Conservation (phyloP, 73 alveolate genomes). For the Symbiodinium pilosum region DNA sequence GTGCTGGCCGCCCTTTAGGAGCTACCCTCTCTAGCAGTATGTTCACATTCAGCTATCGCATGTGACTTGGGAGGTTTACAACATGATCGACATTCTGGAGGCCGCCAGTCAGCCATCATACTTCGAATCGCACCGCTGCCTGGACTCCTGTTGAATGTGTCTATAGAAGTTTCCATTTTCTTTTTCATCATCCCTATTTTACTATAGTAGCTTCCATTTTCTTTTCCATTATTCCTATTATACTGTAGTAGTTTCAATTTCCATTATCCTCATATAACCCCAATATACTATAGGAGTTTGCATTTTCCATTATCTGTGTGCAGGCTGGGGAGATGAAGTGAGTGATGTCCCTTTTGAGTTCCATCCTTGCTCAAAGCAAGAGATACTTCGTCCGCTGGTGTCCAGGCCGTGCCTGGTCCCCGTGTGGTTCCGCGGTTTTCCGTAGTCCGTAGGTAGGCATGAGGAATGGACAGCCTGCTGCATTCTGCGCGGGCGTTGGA, state of each 20-base stretch:
- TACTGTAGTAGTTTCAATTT: too few relatives aligned
- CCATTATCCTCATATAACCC: too few relatives aligned
- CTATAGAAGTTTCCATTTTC: too few relatives aligned
- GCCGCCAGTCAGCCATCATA: neutral
- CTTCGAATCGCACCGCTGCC: too few relatives aligned
- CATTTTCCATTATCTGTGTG: neutral
- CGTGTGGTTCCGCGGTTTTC: neutral
- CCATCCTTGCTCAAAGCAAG: neutral
- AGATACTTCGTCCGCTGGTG: neutral
- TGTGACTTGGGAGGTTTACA: slow-evolving; percentile 24
- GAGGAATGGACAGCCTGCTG: neutral
- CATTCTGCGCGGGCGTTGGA: neutral
- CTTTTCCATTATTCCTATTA: too few relatives aligned
- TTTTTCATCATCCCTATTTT: too few relatives aligned
- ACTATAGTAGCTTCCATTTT: too few relatives aligned
- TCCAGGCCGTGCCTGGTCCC: neutral
- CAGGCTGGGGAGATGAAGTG: slow-evolving; percentile 91
- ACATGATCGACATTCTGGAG: slow-evolving; percentile 93
- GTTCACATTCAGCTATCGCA: too few relatives aligned
- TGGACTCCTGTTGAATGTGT: too few relatives aligned
- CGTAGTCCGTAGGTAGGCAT: neutral
- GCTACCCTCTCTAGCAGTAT: too few relatives aligned
- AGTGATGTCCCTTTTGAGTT: neutral
- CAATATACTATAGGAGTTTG: neutral
- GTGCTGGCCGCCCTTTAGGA: too few relatives aligned